Evolutionary conservation across 1,284 basidiomycete genomes (phyloP).

Genomic region (Ganoderma lingzhi): DNA sequence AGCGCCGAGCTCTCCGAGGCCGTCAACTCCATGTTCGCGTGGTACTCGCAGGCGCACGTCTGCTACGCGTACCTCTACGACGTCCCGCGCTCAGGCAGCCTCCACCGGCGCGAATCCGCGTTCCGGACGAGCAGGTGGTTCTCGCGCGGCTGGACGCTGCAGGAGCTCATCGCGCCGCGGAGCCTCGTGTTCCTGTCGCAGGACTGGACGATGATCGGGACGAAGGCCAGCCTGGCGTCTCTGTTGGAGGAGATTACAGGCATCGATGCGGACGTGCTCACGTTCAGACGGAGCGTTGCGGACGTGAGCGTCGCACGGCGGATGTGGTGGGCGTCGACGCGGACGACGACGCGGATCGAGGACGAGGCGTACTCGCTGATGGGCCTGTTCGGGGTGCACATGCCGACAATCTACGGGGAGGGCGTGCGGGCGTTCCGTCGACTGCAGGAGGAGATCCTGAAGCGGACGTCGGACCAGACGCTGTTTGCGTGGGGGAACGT

Average conservation of each 20-base stretch:
- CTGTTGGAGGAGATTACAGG: slow-evolving; percentile 30
- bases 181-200: slow-evolving; percentile 25
- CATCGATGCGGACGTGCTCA: slow-evolving; percentile 29
- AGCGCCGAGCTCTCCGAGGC: slow-evolving; percentile 32
- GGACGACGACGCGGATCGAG: slow-evolving; percentile 27
- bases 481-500: slow-evolving; percentile 30
- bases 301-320: slow-evolving; percentile 31
- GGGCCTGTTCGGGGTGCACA: slow-evolving; percentile 31
- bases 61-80: slow-evolving; percentile 27
- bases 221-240: slow-evolving; percentile 27
- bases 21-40: slow-evolving; percentile 30
- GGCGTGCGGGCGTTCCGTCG: slow-evolving; percentile 26
- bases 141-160: slow-evolving; percentile 31
- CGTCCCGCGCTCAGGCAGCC: slow-evolving; percentile 14
- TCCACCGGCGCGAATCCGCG: background rate
- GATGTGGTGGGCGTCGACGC: slow-evolving; percentile 30
- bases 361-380: slow-evolving; percentile 31
- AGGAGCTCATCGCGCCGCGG: slow-evolving; percentile 31
- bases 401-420: slow-evolving; percentile 31
- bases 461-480: slow-evolving; percentile 30
- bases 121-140: slow-evolving; percentile 29
- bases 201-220: slow-evolving; percentile 28
- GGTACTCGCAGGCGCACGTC: slow-evolving; percentile 22
- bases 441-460: slow-evolving; percentile 31
- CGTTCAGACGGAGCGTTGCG: slow-evolving; percentile 23